These are phyloP conservation scores for Xylaria sp. DNA, from an alignment of 2,329 filamentous ascomycete genomes.

Conservation along the genomic window DNA sequence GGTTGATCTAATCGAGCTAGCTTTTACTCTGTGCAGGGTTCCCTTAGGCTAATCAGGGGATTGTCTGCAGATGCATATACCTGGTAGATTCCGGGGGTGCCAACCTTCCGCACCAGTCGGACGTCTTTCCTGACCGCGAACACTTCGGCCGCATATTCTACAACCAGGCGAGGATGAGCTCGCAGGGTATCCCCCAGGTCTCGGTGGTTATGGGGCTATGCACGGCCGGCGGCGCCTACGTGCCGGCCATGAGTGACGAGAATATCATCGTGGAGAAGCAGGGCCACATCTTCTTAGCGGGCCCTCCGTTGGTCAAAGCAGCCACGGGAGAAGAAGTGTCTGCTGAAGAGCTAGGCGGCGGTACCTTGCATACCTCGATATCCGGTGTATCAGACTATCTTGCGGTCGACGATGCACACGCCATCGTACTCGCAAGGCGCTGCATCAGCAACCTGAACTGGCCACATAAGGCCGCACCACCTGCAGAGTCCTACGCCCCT, in stretches of 20 bases:
- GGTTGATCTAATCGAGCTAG: not conserved
- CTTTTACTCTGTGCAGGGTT: not conserved
- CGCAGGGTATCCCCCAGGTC: constrained; percentile 88
- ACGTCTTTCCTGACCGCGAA: constrained; percentile 94
- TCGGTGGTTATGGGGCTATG: constrained; percentile 97
- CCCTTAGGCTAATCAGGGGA: constrained; percentile 26
- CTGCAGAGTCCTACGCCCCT: constrained; percentile 68
- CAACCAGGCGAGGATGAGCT: constrained; percentile 95
- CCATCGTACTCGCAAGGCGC: constrained; percentile 83
- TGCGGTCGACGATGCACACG: constrained; percentile 92
- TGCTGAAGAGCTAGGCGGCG: constrained; percentile 90
- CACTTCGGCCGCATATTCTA: constrained; percentile 98
- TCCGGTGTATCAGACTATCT: constrained; percentile 96
- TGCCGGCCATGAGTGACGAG: constrained; percentile 97
- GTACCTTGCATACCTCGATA: constrained; percentile 86
- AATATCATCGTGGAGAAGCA: constrained; percentile 95
- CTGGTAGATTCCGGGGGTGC: constrained; percentile 95
- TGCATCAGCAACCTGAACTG: constrained; percentile 92
- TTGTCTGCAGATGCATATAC: constrained; percentile 77
- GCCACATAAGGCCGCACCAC: constrained; percentile 62
- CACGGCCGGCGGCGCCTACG: constrained; percentile 94
- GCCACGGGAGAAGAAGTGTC: constrained; percentile 93
- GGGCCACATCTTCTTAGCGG: constrained; percentile 97
- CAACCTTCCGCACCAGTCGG: constrained; percentile 92
- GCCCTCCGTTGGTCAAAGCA: constrained; percentile 93